Evolutionary conservation across 306 rosid genomes (phyloP).

Genomic region (Gillenia trifoliata): DNA sequence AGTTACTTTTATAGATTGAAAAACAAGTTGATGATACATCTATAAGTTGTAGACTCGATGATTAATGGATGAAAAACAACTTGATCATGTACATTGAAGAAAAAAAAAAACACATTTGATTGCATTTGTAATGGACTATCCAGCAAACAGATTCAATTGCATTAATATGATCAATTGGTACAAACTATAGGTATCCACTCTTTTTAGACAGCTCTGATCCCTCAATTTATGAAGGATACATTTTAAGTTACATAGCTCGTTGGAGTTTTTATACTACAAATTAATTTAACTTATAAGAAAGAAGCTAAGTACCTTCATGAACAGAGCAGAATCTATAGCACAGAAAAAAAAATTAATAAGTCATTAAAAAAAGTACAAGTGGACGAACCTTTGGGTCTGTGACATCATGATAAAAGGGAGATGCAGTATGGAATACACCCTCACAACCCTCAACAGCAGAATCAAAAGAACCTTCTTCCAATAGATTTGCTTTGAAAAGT

Average conservation of each 20-base stretch:
- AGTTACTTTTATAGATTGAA: not conserved
- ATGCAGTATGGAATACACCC: conserved; percentile 41
- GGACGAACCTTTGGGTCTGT: conserved; percentile 35
- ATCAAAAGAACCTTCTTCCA: conserved; percentile 41
- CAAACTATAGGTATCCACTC: not conserved
- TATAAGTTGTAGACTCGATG: not conserved
- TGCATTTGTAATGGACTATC: no score
- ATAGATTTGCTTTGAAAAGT: conserved; percentile 33
- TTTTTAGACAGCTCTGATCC: not conserved
- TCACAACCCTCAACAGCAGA: conserved; percentile 35
- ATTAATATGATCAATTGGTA: not conserved
- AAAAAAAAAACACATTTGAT: not conserved
- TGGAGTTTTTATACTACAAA: no score
- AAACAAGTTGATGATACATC: no score
- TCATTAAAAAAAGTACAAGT: not conserved
- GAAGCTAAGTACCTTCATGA: not conserved
- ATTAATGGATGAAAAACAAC: no score
- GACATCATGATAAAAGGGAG: conserved; percentile 31
- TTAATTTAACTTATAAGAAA: no score
- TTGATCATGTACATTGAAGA: not conserved
- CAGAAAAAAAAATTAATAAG: not conserved
- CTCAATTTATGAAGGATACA: not conserved
- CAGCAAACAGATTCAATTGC: no score
- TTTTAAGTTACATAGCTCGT: not conserved
- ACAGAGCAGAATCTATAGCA: not conserved